Conservation (phyloP, 1,284 basidiomycete genomes). For the Heterobasidion irregulare region DNA sequence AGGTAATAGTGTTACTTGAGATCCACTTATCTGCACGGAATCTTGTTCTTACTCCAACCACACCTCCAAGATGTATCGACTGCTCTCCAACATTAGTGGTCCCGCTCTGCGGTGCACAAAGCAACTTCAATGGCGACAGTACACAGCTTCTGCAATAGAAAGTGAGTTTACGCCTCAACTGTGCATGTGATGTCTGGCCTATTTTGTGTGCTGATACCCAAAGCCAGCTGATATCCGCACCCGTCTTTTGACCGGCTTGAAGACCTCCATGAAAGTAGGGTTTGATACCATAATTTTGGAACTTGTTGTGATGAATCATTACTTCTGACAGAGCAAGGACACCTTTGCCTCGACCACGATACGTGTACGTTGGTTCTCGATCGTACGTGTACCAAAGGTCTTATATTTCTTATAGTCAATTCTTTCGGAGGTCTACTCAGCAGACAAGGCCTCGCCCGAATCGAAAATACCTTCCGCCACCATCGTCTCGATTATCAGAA, state of each 20-base stretch:
- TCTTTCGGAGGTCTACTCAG: slow-evolving; percentile 57
- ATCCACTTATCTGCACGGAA: too few relatives aligned
- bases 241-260: slow-evolving; percentile 36
- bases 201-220: background rate
- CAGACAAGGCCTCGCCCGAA: slow-evolving; percentile 45
- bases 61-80: too few relatives aligned
- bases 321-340: slow-evolving; percentile 39
- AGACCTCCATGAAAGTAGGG: slow-evolving; percentile 18
- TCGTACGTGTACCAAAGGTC: background rate
- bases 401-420: slow-evolving; percentile 36
- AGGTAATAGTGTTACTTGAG: too few relatives aligned
- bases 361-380: slow-evolving; percentile 34
- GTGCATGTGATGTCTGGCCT: too few relatives aligned
- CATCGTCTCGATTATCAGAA: slow-evolving; percentile 45
- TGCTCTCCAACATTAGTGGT: too few relatives aligned
- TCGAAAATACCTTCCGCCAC: slow-evolving; percentile 33
- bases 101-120: too few relatives aligned
- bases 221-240: slow-evolving; percentile 33
- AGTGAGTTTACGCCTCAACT: too few relatives aligned
- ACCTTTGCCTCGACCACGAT: slow-evolving; percentile 45
- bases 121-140: too few relatives aligned
- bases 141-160: too few relatives aligned
- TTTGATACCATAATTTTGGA: background rate
- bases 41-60: too few relatives aligned
- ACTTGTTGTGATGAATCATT: background rate